These are phyloP conservation scores for Holtermanniella nyarrowii DNA, from an alignment of 768 basidiomycete genomes.

Conservation along the genomic window DNA sequence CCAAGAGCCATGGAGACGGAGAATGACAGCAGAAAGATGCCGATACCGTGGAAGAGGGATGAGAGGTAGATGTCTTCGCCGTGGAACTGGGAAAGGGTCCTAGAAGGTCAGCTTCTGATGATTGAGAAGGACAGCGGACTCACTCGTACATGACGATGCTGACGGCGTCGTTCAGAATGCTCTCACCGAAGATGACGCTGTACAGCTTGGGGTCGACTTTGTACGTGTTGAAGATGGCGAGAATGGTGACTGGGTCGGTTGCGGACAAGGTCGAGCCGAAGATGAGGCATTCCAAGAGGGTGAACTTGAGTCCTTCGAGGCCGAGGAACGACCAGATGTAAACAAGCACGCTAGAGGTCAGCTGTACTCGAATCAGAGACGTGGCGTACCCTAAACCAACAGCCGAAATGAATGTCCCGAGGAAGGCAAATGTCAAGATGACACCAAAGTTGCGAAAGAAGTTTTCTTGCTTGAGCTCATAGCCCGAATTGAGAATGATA, in stretches of 20 bases:
- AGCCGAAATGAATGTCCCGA: slow-evolving; percentile 92
- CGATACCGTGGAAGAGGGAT: slow-evolving; percentile 90
- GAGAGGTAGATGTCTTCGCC: slow-evolving; percentile 71
- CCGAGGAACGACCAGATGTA: slow-evolving; percentile 91
- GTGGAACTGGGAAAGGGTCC: slow-evolving; percentile 85
- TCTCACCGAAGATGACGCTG: slow-evolving; percentile 93
- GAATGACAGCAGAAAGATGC: slow-evolving; percentile 93
- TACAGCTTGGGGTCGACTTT: slow-evolving; percentile 98
- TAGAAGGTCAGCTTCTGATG: slow-evolving; percentile 33
- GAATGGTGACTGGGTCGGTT: slow-evolving; percentile 94
- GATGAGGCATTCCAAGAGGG: slow-evolving; percentile 82
- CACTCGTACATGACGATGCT: slow-evolving; percentile 99
- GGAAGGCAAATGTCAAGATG: slow-evolving; percentile 72
- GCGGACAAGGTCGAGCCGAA: slow-evolving; percentile 96
- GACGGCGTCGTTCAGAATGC: slow-evolving; percentile 93
- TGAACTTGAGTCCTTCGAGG: slow-evolving; percentile 74
- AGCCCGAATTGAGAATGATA: slow-evolving; percentile 95
- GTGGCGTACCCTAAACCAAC: slow-evolving; percentile 81
- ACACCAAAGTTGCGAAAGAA: slow-evolving; percentile 98
- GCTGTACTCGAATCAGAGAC: background rate
- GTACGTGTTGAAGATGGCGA: slow-evolving; percentile 96
- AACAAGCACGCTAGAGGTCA: slow-evolving; percentile 60
- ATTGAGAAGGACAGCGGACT: slow-evolving; percentile 42
- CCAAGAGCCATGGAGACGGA: slow-evolving; percentile 89
- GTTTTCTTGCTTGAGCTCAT: slow-evolving; percentile 96